Base-by-base conservation (phyloP, 176 grass and related monocot species). In the Canna indica region DNA sequence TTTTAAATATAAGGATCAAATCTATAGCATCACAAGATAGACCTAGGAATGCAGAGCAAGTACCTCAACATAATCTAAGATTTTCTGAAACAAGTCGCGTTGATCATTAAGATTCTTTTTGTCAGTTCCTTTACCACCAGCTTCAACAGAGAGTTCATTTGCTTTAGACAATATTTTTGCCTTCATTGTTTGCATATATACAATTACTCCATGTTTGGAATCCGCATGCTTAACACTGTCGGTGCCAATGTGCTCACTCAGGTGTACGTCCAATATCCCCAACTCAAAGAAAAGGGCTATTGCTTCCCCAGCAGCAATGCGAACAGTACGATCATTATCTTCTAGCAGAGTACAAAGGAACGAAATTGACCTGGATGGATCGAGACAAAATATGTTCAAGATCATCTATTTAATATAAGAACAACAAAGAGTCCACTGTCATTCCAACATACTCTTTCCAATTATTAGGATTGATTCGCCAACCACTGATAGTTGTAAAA, bases 61-160 rank as follows among this genome's bases (percentile, higher is more conserved):
- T 77, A 99, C 94, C 94, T 99, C 83, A 16, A 90, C 56, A 80
- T 83, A 99, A 81, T 99, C 89, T 68, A 79, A 83, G 61, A 99
- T 90, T 31, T 73, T 78, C 48, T 90, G 94, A 82, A 99, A 99
- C 65, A 99, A 29, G 10, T 99, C 94, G 44, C 84, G 72, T 73
- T 99, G 94, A 59, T 99, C 88, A 77, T 85, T 81, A 41, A 97
- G 88, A 64, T 99, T 99, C 59, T 99, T 99, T 78, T 99, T 99
- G 71, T 99, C 94, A 73, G 94, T 75, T 36, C 86, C 94, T 81
- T 99, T 99, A 1, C 89, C 89, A 28, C 94, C 89, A 20, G 94
- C 94, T 57, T 99, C 94, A 30, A 68, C 70, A 63, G 94, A 83
- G 36, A 99, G 89, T 57, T 78, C 83, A 17, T 78, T 78, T 22